Conservation (phyloP, 495 filamentous ascomycete species). For the Hypoxylon crocopeplum region DNA sequence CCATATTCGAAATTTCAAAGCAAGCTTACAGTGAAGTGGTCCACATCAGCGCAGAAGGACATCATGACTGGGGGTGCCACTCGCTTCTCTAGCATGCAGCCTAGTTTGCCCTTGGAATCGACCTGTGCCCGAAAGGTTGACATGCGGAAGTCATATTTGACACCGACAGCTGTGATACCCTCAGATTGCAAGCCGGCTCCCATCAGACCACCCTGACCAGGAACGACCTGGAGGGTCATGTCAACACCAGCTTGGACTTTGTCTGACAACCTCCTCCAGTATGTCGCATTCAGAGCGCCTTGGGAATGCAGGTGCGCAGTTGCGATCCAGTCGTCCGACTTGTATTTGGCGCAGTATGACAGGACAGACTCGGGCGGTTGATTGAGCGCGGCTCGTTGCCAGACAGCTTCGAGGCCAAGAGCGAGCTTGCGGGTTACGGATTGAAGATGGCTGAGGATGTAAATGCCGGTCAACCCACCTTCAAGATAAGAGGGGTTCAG, state of each 20-base stretch:
- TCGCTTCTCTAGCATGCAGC: slow-evolving; percentile 92
- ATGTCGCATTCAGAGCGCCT: slow-evolving; percentile 87
- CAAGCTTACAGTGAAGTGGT: slow-evolving; percentile 86
- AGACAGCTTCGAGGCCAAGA: slow-evolving; percentile 89
- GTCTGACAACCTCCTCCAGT: slow-evolving; percentile 94
- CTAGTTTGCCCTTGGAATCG: slow-evolving; percentile 91
- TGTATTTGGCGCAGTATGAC: slow-evolving; percentile 90
- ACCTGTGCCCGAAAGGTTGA: slow-evolving; percentile 95
- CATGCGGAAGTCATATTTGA: slow-evolving; percentile 97
- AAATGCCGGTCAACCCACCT: slow-evolving; percentile 90
- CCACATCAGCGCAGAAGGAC: slow-evolving; percentile 96
- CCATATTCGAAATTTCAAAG: background rate
- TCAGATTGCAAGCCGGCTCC: slow-evolving; percentile 78
- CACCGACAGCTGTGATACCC: slow-evolving; percentile 87
- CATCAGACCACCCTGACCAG: slow-evolving; percentile 67
- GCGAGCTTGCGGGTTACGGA: slow-evolving; percentile 86
- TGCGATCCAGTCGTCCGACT: slow-evolving; percentile 87
- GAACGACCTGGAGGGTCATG: slow-evolving; percentile 84
- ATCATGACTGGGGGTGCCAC: slow-evolving; percentile 88
- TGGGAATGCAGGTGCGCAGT: slow-evolving; percentile 83
- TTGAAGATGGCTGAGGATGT: slow-evolving; percentile 94
- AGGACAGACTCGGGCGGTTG: slow-evolving; percentile 83
- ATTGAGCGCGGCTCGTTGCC: slow-evolving; percentile 81
- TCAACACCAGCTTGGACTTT: slow-evolving; percentile 96
- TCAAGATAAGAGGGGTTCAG: slow-evolving; percentile 94